phyloP scores from a whole-genome alignment of 306 rosid species.

The Lathyrus aphaca region DNA sequence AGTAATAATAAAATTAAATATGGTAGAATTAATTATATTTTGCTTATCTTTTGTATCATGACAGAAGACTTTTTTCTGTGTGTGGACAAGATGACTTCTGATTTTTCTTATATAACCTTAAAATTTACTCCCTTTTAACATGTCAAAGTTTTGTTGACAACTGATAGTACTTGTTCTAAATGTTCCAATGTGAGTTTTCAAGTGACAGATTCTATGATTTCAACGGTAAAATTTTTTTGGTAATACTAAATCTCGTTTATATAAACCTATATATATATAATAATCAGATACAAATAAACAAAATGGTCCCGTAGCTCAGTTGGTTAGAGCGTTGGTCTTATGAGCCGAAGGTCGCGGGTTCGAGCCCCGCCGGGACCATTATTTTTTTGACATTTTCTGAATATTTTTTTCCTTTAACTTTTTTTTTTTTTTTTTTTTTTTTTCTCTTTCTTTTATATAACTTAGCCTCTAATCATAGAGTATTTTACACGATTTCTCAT shows the following conservation, averaged over 20 bases:
- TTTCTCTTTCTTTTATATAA: no score
- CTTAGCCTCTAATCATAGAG: no score
- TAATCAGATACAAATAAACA: rapidly evolving
- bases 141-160: not conserved
- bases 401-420: no score
- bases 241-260: not conserved
- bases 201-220: not conserved
- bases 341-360: conserved; percentile 65
- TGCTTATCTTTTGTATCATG: no score
- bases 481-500: not conserved
- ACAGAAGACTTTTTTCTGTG: no score
- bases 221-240: not conserved
- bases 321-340: conserved; percentile 62
- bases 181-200: not conserved
- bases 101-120: not conserved
- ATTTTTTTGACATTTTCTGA: no score
- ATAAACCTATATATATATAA: rapidly evolving
- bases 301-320: conserved; percentile 48
- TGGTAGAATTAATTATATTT: no score
- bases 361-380: conserved; percentile 60
- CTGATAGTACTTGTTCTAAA: not conserved
- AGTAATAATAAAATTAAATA: no score
- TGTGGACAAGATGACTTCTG: no score
- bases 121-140: not conserved
- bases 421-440: no score